Conservation (phyloP, 148 eudicot genomes). For the Persicaria tinctoria region DNA sequence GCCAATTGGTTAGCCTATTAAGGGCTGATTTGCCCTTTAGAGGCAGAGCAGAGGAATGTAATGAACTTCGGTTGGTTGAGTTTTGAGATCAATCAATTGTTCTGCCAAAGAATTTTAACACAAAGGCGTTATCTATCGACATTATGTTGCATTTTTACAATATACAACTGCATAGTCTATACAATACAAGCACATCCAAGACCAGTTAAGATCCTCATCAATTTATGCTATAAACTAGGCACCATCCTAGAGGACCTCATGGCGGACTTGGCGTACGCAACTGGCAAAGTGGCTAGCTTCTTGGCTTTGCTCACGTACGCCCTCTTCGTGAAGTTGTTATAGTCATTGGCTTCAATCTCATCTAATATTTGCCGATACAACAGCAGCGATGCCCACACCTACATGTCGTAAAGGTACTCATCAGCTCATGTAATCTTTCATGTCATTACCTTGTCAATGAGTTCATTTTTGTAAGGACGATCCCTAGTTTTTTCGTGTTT, state of each 20-base stretch:
- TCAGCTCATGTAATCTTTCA: no score
- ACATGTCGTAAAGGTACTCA: conserved; percentile 1
- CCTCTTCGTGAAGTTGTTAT: conserved; percentile 85
- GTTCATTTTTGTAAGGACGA: background rate
- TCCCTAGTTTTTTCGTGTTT: no score
- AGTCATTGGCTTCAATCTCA: conserved; percentile 92
- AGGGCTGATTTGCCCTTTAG: background rate
- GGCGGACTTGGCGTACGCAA: conserved; percentile 64
- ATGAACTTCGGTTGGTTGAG: background rate
- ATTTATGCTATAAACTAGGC: conserved; percentile 13
- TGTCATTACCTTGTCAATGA: background rate
- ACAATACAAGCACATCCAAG: background rate
- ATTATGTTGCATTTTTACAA: background rate
- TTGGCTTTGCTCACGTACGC: conserved; percentile 87
- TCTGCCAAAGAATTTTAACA: background rate
- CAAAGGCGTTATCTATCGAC: background rate
- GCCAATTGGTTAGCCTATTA: background rate
- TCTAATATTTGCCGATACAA: conserved; percentile 83
- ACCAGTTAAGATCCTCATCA: no score
- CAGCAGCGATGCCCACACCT: conserved; percentile 96
- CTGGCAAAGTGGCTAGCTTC: conserved; percentile 69
- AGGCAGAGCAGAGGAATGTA: background rate
- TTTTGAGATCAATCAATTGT: background rate
- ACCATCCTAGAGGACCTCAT: conserved; percentile 44
- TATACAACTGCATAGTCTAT: background rate